Evolutionary conservation across 495 filamentous ascomycete species (phyloP).

Genomic region (Filosporella fistucella): DNA sequence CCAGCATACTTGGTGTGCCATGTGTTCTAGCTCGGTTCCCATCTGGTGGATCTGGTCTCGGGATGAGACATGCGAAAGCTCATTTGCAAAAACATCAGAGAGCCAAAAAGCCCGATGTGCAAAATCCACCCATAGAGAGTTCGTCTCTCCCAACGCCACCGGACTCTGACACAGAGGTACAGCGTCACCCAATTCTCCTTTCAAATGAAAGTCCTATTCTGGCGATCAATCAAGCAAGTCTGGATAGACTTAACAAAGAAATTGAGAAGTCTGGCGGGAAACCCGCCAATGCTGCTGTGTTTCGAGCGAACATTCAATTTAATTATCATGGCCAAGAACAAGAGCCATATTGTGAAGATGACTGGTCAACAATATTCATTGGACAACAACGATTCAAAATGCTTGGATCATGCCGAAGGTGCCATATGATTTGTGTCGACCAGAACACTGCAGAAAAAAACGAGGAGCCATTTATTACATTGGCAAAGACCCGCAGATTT

Average conservation of each 20-base stretch:
- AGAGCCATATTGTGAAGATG: constrained; percentile 45
- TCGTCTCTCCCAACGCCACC: constrained; percentile 42
- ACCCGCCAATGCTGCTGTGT: constrained; percentile 62
- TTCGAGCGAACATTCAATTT: constrained; percentile 83
- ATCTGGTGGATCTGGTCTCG: constrained; percentile 45
- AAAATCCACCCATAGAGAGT: constrained; percentile 43
- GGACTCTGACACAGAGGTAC: constrained; percentile 40
- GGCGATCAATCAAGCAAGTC: constrained; percentile 71
- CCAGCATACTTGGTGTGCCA: constrained; percentile 63
- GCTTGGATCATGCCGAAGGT: constrained; percentile 78
- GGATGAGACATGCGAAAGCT: constrained; percentile 60
- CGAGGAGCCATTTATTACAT: constrained; percentile 82
- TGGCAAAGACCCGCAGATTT: constrained; percentile 78
- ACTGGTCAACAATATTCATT: constrained; percentile 47
- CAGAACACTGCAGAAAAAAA: constrained; percentile 73
- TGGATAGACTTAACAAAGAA: constrained; percentile 67
- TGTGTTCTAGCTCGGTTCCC: constrained; percentile 81
- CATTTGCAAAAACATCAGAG: constrained; percentile 52
- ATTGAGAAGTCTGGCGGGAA: constrained; percentile 57
- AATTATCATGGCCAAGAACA: constrained; percentile 21
- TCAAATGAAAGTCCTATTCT: constrained; percentile 94
- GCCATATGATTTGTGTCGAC: constrained; percentile 94
- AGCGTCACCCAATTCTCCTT: constrained; percentile 57
- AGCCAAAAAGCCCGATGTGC: constrained; percentile 47
- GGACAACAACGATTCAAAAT: constrained; percentile 57